phyloP scores from a whole-genome alignment of 192 early-diverging fungal species.

The Globomyces pollinis-pini region DNA sequence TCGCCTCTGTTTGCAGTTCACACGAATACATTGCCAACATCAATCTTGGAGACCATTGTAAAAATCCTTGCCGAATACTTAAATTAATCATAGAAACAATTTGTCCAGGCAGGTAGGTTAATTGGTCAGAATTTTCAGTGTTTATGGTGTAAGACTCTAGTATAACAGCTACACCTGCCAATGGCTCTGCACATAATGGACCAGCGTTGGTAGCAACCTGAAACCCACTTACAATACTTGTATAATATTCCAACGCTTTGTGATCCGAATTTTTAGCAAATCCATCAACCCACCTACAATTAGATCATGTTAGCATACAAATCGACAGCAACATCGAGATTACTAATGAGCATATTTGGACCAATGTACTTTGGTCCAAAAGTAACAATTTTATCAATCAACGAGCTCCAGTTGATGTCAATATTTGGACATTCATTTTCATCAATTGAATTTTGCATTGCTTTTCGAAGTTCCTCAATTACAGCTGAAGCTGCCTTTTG shows the following conservation, averaged over 20 bases:
- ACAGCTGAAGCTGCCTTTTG: not conserved
- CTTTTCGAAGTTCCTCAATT: not conserved
- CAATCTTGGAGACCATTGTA: constrained; percentile 92
- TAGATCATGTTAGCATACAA: not conserved
- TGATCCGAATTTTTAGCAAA: not conserved
- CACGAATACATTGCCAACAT: constrained; percentile 94
- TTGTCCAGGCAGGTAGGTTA: constrained; percentile 62
- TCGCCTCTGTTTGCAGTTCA: constrained; percentile 87
- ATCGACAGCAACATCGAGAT: not conserved
- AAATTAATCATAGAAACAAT: constrained; percentile 83
- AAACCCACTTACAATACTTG: constrained; percentile 82
- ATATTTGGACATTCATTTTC: constrained; percentile 6
- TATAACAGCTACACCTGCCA: constrained; percentile 77
- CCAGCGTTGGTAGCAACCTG: constrained; percentile 84
- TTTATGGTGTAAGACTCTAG: constrained; percentile 53
- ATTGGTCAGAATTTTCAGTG: constrained; percentile 9
- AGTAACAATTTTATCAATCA: not conserved
- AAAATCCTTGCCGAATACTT: constrained; percentile 71
- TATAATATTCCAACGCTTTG: constrained; percentile 38
- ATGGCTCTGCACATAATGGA: constrained; percentile 89
- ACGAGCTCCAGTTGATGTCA: not conserved
- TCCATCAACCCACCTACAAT: constrained; percentile 13
- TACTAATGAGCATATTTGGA: not conserved
- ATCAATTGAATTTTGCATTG: not conserved
- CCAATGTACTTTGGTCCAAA: constrained; percentile 1